phyloP scores from a whole-genome alignment of 805 yeast species.

The Metschnikowia drakensbergensis region DNA sequence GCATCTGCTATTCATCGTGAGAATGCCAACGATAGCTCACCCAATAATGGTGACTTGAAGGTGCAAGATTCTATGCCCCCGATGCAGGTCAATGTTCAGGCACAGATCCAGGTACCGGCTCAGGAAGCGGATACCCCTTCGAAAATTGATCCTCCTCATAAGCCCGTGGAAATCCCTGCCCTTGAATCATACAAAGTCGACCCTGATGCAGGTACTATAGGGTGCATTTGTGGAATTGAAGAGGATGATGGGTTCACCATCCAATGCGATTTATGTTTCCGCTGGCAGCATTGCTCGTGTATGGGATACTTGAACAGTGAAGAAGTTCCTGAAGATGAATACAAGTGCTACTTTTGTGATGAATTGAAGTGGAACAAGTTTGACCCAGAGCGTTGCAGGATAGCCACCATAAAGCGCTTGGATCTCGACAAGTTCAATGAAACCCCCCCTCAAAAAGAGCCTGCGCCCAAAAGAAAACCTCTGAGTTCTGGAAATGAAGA shows the following conservation, averaged over 20 bases:
- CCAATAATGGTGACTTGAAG: not conserved
- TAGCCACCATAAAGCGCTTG: slow-evolving; percentile 29
- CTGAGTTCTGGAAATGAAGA: slow-evolving; percentile 28
- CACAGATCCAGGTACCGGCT: not conserved
- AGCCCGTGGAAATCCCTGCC: slow-evolving; percentile 25
- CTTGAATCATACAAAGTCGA: slow-evolving; percentile 56
- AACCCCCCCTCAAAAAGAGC: slow-evolving; percentile 13
- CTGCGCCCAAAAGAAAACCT: slow-evolving; percentile 17
- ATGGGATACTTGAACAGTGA: slow-evolving; percentile 69
- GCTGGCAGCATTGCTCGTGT: slow-evolving; percentile 96
- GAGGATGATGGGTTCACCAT: slow-evolving; percentile 93
- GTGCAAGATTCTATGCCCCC: not conserved
- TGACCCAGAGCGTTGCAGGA: slow-evolving; percentile 34
- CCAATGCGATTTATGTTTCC: slow-evolving; percentile 87
- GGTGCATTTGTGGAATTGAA: slow-evolving; percentile 82
- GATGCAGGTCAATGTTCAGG: not conserved
- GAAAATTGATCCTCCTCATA: not conserved
- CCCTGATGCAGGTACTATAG: slow-evolving; percentile 80
- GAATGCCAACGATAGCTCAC: no score
- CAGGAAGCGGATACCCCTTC: not conserved
- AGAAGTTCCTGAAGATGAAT: slow-evolving; percentile 75
- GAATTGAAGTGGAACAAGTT: slow-evolving; percentile 40
- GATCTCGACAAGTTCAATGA: slow-evolving; percentile 26
- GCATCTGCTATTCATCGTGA: not conserved
- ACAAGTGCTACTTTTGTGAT: slow-evolving; percentile 75